Conservation (phyloP, 2,329 filamentous ascomycete species). For the Arthroderma sp. region DNA sequence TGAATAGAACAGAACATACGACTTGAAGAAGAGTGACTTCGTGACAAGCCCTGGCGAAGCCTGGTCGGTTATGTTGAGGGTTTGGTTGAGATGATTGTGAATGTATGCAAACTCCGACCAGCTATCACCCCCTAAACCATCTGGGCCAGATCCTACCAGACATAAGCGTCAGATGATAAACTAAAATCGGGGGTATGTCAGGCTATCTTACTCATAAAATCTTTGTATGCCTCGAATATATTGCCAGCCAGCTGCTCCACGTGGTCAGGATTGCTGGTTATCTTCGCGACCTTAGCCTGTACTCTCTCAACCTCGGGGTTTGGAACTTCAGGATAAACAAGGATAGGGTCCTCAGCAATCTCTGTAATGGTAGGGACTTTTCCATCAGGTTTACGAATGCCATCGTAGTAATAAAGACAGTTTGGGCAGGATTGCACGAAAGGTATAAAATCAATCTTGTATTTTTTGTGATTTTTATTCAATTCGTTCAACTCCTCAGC, state of each 20-base stretch:
- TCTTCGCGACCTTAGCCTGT: background rate
- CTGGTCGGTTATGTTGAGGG: conserved; percentile 27
- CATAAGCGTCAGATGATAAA: background rate
- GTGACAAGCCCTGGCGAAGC: conserved; percentile 7
- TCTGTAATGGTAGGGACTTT: conserved; percentile 15
- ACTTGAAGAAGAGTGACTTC: background rate
- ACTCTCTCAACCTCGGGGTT: background rate
- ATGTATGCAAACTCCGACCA: conserved; percentile 17
- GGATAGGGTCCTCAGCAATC: conserved; percentile 9
- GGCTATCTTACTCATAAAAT: background rate
- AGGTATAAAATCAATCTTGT: conserved; percentile 18
- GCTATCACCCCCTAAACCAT: conserved; percentile 11
- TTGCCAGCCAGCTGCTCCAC: background rate
- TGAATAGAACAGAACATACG: background rate
- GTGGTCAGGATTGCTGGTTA: background rate
- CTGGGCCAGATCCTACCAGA: conserved; percentile 6
- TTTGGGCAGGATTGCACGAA: conserved; percentile 19
- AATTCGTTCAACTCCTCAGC: conserved; percentile 14
- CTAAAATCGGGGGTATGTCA: background rate
- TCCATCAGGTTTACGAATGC: conserved; percentile 13
- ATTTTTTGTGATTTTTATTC: conserved; percentile 13
- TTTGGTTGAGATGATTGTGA: conserved; percentile 22
- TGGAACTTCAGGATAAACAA: conserved; percentile 11
- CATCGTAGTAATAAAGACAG: conserved; percentile 15
- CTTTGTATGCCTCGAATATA: background rate